phyloP scores from a whole-genome alignment of 805 yeast species.

The Schwanniomyces sp. region DNA sequence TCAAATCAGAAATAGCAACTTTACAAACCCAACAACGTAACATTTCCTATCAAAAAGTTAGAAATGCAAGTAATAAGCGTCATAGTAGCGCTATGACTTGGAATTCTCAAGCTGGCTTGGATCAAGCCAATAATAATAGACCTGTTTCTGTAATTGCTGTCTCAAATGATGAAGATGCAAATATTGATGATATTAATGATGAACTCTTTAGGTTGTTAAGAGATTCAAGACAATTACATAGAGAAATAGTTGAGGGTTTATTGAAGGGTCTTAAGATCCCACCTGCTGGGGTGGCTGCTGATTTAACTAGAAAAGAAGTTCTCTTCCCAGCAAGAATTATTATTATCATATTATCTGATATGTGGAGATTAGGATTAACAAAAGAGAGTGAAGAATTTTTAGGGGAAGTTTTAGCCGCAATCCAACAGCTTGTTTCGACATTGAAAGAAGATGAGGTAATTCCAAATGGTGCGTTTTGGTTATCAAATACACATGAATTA shows the following conservation, averaged over 20 bases:
- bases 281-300: conserved; percentile 79
- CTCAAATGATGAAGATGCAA: conserved; percentile 51
- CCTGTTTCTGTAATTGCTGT: conserved; percentile 65
- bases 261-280: conserved; percentile 85
- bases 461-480: conserved; percentile 95
- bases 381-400: conserved; percentile 87
- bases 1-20: conserved; percentile 51
- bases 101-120: conserved; percentile 32
- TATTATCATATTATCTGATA: conserved; percentile 87
- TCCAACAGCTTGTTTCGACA: conserved; percentile 79
- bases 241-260: conserved; percentile 84
- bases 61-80: conserved; percentile 38
- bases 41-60: conserved; percentile 30
- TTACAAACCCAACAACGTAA: conserved; percentile 37
- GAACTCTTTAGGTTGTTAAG: conserved; percentile 71
- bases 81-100: conserved; percentile 40
- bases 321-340: conserved; percentile 94
- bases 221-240: conserved; percentile 70
- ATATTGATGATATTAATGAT: conserved; percentile 68
- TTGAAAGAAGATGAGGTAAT: conserved; percentile 84
- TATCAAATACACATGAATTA: conserved; percentile 92
- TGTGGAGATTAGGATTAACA: conserved; percentile 97
- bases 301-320: conserved; percentile 83
- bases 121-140: conserved; percentile 42
- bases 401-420: conserved; percentile 83